Evolutionary conservation across 371 early-diverging fungal genomes (phyloP), one percentile per base, ranked within the genome.

Genomic region (Basidiobolus meristosporus): DNA sequence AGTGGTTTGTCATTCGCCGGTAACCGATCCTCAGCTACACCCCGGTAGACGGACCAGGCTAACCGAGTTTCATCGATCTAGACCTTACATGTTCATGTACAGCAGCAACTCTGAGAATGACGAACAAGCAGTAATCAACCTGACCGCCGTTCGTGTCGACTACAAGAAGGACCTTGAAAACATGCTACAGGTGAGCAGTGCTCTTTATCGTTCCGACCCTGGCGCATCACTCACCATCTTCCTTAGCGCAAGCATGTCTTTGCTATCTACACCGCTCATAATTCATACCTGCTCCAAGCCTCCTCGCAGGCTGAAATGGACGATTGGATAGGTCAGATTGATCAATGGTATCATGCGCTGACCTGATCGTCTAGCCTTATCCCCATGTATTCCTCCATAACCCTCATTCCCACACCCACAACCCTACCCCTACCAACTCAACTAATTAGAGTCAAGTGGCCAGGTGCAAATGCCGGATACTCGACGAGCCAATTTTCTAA

Each of bases 1-100:
- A 77, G 3, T 87, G 78, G 79, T 73, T 84, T 57, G 84, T 87
- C 28, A 65, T 90, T 38, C 76, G 84, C 31, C 65, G 79, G 57
- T 68, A 64, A 46, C 16, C 19, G 19, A 5, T 46, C 4, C 42
- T 19, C 20, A 18, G 11, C 28, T 31, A n/a, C 26, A 19, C 9
- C 3, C n/a, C n/a, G 9, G 14, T 19, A 17, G 22, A 23, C 29
- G 6, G 10, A 14, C 22, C 3, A 15, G 22, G 17, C 14, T 1
- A 38, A 20, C 29, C 18, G 16, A 16, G 29, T n/a, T 23, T 21
- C 26, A 26, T 26, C 9, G 26, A 21, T 3, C 16, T 44, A 64
- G 77, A 39, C 90, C 90, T 9, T 83, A 80, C 47, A 63, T 90
- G 31, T 83, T 75, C 45, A 63, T 85, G 32, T 85, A 79, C 54